Conservation (phyloP, 306 rosid genomes). For the Begonia masoniana region DNA sequence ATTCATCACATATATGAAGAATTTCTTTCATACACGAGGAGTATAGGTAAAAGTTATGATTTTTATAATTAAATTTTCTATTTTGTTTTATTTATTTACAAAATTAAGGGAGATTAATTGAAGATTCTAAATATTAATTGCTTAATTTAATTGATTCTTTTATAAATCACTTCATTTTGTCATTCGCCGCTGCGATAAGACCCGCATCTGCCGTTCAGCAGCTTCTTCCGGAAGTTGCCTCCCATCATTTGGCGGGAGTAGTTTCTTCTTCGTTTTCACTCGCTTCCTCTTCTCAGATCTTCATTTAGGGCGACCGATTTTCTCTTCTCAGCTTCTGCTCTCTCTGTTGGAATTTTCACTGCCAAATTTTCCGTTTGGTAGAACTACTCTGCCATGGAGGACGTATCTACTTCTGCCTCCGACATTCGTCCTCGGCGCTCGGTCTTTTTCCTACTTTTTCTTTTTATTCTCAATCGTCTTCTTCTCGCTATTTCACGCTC, state of each 20-base stretch:
- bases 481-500: not conserved
- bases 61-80: no score
- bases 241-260: conserved; percentile 50
- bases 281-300: not conserved
- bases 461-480: conserved; percentile 1
- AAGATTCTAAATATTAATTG: no score
- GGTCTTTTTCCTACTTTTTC: conserved; percentile 23
- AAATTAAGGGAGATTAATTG: no score
- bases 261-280: conserved; percentile 10
- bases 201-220: no score
- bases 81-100: no score
- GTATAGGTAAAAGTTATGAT: no score
- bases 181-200: no score
- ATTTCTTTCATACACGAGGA: no score
- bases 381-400: conserved; percentile 44
- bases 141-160: no score
- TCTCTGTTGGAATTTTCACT: conserved; percentile 2
- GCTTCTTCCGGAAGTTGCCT: no score
- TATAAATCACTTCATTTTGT: no score
- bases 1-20: no score
- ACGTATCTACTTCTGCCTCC: conserved; percentile 33
- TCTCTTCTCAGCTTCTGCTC: not conserved
- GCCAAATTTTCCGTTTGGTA: conserved; percentile 8
- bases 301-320: not conserved
- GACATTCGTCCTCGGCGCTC: conserved; percentile 44